These are phyloP conservation scores for Rheum nobile DNA, from an alignment of 148 eudicot species.

Conservation along the genomic window DNA sequence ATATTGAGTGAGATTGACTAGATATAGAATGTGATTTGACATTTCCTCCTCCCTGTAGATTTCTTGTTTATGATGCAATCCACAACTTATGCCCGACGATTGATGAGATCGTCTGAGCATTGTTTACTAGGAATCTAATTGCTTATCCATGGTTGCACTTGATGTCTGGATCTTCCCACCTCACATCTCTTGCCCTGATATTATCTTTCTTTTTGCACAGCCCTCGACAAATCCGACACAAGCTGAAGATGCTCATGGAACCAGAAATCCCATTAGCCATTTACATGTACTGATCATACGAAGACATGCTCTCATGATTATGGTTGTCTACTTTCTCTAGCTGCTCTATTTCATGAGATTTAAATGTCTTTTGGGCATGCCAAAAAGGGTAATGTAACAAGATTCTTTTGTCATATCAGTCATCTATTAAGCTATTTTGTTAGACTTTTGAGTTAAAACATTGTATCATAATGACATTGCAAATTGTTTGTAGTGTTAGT, in stretches of 20 bases:
- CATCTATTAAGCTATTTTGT: background rate
- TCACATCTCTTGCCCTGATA: too few relatives aligned
- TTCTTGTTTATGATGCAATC: background rate
- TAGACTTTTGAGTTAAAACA: background rate
- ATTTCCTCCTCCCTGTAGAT: background rate
- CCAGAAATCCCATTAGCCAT: background rate
- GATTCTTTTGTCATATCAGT: background rate
- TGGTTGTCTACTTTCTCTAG: background rate
- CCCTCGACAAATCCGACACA: slow-evolving; percentile 51
- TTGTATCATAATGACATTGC: background rate
- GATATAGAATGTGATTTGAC: too few relatives aligned
- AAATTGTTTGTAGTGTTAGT: background rate
- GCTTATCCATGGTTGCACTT: too few relatives aligned
- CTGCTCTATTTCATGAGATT: background rate
- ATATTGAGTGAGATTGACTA: too few relatives aligned
- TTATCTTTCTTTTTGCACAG: slow-evolving; percentile 16
- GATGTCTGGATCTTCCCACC: too few relatives aligned
- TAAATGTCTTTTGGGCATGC: background rate
- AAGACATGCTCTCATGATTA: slow-evolving; percentile 6
- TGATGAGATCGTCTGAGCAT: background rate
- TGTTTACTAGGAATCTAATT: too few relatives aligned
- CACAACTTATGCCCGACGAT: too few relatives aligned
- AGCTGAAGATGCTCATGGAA: slow-evolving; percentile 19
- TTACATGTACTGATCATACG: background rate
- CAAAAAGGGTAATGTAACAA: background rate